These are phyloP conservation scores for Wickerhamiella sorbophila DNA, from an alignment of 805 yeast species.

Conservation along the genomic window DNA sequence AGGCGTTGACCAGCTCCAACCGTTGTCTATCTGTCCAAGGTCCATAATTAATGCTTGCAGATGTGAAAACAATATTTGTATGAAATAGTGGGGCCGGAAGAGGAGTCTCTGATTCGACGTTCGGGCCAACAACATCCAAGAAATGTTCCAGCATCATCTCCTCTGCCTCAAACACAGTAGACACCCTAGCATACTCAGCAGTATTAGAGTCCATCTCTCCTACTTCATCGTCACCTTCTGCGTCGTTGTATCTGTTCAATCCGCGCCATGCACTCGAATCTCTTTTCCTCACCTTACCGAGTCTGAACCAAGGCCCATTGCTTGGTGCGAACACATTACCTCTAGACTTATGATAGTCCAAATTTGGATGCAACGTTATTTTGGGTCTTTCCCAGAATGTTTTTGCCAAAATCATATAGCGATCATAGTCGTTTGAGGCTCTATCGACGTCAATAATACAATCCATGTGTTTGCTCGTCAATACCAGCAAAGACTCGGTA, in stretches of 20 bases:
- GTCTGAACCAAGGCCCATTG: slow-evolving; percentile 2
- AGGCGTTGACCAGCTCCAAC: slow-evolving; percentile 41
- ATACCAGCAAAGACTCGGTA: slow-evolving; percentile 58
- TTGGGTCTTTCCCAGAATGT: slow-evolving; percentile 39
- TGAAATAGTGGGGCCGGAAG: slow-evolving; percentile 27
- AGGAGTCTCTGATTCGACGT: slow-evolving; percentile 12
- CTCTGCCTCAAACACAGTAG: slow-evolving; percentile 52
- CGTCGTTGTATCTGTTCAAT: slow-evolving; percentile 48
- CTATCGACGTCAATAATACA: slow-evolving; percentile 45
- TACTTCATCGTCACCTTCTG: slow-evolving; percentile 20
- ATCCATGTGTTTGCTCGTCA: slow-evolving; percentile 39
- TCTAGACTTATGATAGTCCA: slow-evolving; percentile 31
- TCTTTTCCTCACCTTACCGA: slow-evolving; percentile 1
- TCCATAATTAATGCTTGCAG: slow-evolving; percentile 67
- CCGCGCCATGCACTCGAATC: slow-evolving; percentile 57
- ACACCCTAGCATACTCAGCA: slow-evolving; percentile 71
- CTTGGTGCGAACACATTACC: not conserved
- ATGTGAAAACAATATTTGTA: slow-evolving; percentile 40
- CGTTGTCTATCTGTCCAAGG: slow-evolving; percentile 94
- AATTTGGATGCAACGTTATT: slow-evolving; percentile 53
- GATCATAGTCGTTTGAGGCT: slow-evolving; percentile 40
- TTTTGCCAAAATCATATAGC: slow-evolving; percentile 35
- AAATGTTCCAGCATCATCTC: slow-evolving; percentile 41
- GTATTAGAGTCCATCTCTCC: slow-evolving; percentile 22
- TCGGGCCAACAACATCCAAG: slow-evolving; percentile 59